Conservation (phyloP, 768 basidiomycete species). For the Amanita pallidorosea region DNA sequence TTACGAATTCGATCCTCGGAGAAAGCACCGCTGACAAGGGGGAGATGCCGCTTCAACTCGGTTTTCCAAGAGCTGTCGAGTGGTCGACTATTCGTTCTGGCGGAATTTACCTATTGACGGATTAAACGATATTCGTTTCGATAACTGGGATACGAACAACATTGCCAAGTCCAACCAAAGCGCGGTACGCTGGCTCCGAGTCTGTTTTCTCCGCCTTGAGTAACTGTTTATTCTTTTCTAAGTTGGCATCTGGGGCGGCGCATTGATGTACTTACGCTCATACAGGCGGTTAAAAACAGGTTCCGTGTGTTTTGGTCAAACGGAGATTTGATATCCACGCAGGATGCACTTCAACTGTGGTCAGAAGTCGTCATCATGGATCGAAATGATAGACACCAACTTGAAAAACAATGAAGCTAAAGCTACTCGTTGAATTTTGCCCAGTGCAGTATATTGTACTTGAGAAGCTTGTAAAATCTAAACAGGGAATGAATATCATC, state of each 20-base stretch:
- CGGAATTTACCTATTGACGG: slow-evolving; percentile 35
- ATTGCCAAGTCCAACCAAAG: slow-evolving; percentile 66
- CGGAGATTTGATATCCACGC: slow-evolving; percentile 34
- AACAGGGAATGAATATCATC: not conserved
- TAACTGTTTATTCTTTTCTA: slow-evolving; percentile 23
- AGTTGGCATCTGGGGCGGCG: not conserved
- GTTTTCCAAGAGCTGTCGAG: slow-evolving; percentile 28
- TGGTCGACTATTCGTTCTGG: slow-evolving; percentile 23
- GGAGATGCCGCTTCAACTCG: slow-evolving; percentile 29
- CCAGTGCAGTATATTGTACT: slow-evolving; percentile 41
- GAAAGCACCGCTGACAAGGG: slow-evolving; percentile 32
- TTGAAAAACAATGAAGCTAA: slow-evolving; percentile 81
- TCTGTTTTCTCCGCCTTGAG: slow-evolving; percentile 42
- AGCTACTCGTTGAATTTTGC: slow-evolving; percentile 66
- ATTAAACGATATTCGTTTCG: not conserved
- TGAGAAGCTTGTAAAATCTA: slow-evolving; percentile 51
- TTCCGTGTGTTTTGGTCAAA: slow-evolving; percentile 28
- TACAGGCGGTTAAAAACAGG: slow-evolving; percentile 32
- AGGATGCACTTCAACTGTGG: slow-evolving; percentile 47
- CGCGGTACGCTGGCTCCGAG: slow-evolving; percentile 61
- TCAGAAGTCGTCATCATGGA: slow-evolving; percentile 6
- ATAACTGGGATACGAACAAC: slow-evolving; percentile 29
- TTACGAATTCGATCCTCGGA: slow-evolving; percentile 48
- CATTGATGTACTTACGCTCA: slow-evolving; percentile 27
- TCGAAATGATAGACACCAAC: slow-evolving; percentile 34